Percentiles rank a stretch among this genome's conserved stretches.
Evolutionary conservation across 1,284 basidiomycete species (phyloP).

Genomic region (Apiotrichum veenhuisii): DNA sequence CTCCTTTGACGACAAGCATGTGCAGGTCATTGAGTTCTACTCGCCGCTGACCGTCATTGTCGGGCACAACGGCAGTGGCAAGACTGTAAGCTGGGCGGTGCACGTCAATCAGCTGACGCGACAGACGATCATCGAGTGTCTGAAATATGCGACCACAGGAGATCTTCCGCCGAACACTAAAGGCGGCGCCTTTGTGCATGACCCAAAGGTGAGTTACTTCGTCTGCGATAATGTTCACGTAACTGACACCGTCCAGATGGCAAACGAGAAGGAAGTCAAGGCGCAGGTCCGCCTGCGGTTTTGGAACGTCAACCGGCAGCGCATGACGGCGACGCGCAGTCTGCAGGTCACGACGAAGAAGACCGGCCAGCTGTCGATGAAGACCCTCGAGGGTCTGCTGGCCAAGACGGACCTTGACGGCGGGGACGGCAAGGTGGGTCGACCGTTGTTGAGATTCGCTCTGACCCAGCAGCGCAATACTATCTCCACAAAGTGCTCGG

Average conservation of each 20-base stretch:
- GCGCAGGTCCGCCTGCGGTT: constrained; percentile 96
- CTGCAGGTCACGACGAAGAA: constrained; percentile 92
- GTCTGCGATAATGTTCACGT: not conserved
- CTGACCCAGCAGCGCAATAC: constrained; percentile 62
- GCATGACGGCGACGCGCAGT: constrained; percentile 91
- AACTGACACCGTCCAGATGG: constrained; percentile 60
- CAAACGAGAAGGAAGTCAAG: constrained; percentile 96
- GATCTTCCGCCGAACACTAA: constrained; percentile 97
- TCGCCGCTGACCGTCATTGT: constrained; percentile 97
- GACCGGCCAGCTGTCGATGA: constrained; percentile 83
- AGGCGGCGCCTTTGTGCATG: constrained; percentile 95
- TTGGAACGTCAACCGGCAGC: constrained; percentile 75
- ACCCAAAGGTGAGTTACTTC: constrained; percentile 63
- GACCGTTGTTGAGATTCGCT: not conserved
- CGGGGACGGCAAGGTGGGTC: constrained; percentile 67
- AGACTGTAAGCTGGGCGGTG: constrained; percentile 60
- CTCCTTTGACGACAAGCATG: constrained; percentile 90
- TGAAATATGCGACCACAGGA: constrained; percentile 98
- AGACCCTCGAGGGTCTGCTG: constrained; percentile 91
- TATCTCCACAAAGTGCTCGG: constrained; percentile 93
- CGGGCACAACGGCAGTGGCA: constrained; percentile 96
- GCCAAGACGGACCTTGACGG: constrained; percentile 65
- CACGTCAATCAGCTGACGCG: constrained; percentile 1
- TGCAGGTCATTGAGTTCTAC: constrained; percentile 95
- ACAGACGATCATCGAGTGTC: constrained; percentile 92